Base-by-base conservation (phyloP, 306 rosid species). In the Inga laurina region DNA sequence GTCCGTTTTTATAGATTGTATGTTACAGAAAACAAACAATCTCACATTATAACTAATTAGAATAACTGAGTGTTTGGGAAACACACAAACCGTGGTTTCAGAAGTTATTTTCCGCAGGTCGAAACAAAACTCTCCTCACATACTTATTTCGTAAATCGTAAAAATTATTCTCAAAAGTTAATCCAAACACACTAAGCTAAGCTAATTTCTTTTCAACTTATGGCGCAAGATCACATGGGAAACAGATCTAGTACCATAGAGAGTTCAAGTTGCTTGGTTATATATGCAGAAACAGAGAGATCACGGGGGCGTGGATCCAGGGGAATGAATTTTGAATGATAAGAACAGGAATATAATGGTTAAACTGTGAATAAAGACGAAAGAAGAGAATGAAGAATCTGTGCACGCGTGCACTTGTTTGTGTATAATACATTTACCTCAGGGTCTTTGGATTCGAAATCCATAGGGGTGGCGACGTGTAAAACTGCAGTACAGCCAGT, bases 381-480 rank as follows among this genome's bases (percentile, higher is more conserved):
- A 54, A 21, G 6, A 54, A 19, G 12, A 56, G 22, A 56, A 8
- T 3, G 64, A 56, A 56, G 64, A 57, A 57, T 57, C 19, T 49
- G 56, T 15, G 13, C 15, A 12, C 56, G 1, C 15, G 56, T 15
- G 13, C 15, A 12, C 56, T 0, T 4, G 19, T 10, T 2, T 45
- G 12, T 11, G 13, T 45, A 2, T 5, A 1, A 59, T 59, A 22
- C 0, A 21, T 3, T 22, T 61, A 91, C 98, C 95, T 92, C 94
- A 44, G 97, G 98, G 76, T 94, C 97, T 19, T 85, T 84, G 79
- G 98, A 89, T 34, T 90, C 90, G 77, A 92, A 94, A 72, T 92
- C 97, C 97, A 94, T 92, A 19, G 97, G 98, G 0, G 98, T 94
- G 73, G 97, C 98, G 7, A 92, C 96, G 54, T 92, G 98, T 85